These are phyloP conservation scores for Melaleuca alternifolia DNA, from an alignment of 345 rosid species.

Conservation along the genomic window DNA sequence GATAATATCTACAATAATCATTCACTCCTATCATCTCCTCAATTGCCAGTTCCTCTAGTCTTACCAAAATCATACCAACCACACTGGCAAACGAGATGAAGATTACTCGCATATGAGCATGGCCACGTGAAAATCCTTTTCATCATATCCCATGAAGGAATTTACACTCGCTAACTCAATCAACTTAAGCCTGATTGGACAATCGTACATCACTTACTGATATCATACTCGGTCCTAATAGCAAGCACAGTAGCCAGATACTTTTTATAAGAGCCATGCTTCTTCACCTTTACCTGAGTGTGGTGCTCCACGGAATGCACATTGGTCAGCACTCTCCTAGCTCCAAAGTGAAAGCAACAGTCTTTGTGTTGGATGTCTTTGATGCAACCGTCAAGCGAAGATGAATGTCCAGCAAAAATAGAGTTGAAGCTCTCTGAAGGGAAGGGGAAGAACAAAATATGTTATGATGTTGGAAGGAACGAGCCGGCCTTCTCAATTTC, in stretches of 20 bases:
- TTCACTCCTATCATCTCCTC: neutral
- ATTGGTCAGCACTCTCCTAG: conserved; percentile 74
- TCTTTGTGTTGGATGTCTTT: too few relatives aligned
- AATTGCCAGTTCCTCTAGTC: neutral
- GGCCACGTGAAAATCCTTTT: neutral
- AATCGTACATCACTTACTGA: conserved; percentile 29
- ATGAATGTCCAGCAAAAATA: too few relatives aligned
- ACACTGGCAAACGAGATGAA: neutral
- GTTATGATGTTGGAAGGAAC: too few relatives aligned
- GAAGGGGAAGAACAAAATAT: too few relatives aligned
- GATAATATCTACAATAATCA: neutral
- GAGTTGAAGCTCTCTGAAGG: too few relatives aligned
- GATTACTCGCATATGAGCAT: neutral
- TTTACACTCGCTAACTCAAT: neutral
- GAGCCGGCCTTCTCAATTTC: too few relatives aligned
- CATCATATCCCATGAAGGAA: neutral
- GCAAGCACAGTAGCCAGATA: conserved; percentile 83
- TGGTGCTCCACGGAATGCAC: conserved; percentile 94
- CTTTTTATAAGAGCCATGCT: conserved; percentile 83
- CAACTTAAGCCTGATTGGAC: neutral
- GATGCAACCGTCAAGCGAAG: too few relatives aligned
- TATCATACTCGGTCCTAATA: conserved; percentile 86
- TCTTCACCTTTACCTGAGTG: conserved; percentile 86
- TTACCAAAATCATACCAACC: neutral
- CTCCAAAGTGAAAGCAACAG: conserved; percentile 14